Base-by-base conservation (phyloP, 1,284 basidiomycete genomes). In the Inonotus hispidus region DNA sequence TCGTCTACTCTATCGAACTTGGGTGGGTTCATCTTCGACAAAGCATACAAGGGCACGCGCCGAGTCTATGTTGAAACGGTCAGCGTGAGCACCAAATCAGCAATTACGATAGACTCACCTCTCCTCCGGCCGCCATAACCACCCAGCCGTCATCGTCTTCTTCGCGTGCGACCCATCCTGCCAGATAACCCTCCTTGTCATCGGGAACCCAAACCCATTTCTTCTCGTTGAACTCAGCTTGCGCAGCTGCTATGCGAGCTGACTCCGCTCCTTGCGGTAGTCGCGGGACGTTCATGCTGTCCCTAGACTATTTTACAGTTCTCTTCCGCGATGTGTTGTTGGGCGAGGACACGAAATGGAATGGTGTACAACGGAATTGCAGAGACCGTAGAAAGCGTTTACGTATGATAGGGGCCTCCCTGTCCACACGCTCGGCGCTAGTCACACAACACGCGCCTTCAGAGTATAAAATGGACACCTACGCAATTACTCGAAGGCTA, bases 1-100 rank as follows among this genome's bases (percentile, higher is more conserved):
- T 99, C 97, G 67, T 96, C 95, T 2, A 95, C 95, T 53, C 93
- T 86, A 75, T 99, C 95, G 72, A 99, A 99, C 76, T 98, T 97
- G 49, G 96, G 96, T 13, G 96, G 97, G 70, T 99, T 99, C 92
- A 96, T 95, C 78, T 94, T 95, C 67, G 88, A 93, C 47, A 95
- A 75, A 21, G 86, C 82, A 67, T 92, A 88, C 59, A 92, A 78
- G 2, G 89, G 87, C 6, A 95, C 82, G 61, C 75, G 83, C 54
- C 90, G 84, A 68, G 89, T 82, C 89, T 92, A 69, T 29, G 53
- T 29, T 45, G 21, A 58, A 43, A 43, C 53, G 19, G 35, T 72
- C 16, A 71, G 57, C 45, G 58, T 50, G 49, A 35, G 50, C 50
- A 27, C 27, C 32, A 52, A 35, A 14, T 8, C 25, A 52, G 35